A percentile compares a stretch with the other conserved stretches of the same genome.
phyloP scores from a whole-genome alignment of 2,329 filamentous ascomycete species.

The Calonectria pseudoreteaudii region DNA sequence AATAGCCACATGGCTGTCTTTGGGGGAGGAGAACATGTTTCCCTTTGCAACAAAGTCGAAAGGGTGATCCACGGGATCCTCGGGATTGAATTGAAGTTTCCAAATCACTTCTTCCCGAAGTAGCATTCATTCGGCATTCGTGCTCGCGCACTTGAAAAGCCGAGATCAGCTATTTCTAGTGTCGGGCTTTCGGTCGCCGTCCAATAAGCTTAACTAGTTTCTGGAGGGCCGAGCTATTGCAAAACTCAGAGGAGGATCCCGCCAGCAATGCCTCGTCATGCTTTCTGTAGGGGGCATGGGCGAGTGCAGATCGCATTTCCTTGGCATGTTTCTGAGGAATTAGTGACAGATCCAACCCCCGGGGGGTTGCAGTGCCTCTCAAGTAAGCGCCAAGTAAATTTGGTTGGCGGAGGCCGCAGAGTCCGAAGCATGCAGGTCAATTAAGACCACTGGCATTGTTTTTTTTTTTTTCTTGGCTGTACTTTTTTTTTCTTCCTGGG shows the following conservation, averaged over 20 bases:
- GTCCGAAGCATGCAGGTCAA: background rate
- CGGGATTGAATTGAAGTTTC: background rate
- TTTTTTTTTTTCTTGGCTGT: background rate
- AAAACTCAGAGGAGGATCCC: background rate
- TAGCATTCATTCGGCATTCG: background rate
- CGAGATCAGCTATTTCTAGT: background rate
- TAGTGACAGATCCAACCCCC: background rate
- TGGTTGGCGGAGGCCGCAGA: background rate
- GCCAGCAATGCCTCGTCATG: background rate
- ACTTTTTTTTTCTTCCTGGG: background rate
- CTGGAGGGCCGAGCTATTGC: background rate
- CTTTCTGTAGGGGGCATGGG: background rate
- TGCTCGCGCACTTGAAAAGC: background rate
- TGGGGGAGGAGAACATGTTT: background rate
- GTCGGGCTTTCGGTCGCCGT: background rate
- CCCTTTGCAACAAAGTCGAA: too few relatives aligned
- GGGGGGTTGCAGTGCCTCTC: background rate
- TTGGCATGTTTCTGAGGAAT: constrained; percentile 6
- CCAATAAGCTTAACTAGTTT: background rate
- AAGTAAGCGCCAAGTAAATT: background rate
- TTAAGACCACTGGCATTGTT: background rate
- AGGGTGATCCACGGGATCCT: background rate
- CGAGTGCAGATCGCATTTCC: constrained; percentile 5
- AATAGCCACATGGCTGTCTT: background rate
- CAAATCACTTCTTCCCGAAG: background rate